A percentile compares a stretch with the other conserved stretches of the same genome.
phyloP scores from a whole-genome alignment of 129 eudicot genomes.

The Daucus carota region DNA sequence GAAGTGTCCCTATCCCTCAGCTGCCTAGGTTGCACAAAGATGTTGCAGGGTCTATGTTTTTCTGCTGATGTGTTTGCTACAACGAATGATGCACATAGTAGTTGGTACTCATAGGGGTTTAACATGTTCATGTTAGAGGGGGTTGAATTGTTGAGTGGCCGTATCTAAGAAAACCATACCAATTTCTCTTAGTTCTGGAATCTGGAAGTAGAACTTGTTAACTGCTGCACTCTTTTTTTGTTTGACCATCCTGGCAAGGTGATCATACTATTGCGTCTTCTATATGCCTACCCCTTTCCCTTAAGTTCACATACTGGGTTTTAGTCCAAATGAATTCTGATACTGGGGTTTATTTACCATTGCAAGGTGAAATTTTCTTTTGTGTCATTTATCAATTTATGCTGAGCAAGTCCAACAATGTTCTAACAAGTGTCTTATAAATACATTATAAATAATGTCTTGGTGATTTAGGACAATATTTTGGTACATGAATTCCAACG shows the following conservation, averaged over 20 bases:
- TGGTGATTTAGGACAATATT: too few species aligned
- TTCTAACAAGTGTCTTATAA: too few species aligned
- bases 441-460: too few species aligned
- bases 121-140: not conserved
- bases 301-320: not conserved
- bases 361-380: not conserved
- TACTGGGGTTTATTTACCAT: not conserved
- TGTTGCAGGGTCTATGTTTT: slow-evolving; percentile 80
- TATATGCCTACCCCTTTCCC: not conserved
- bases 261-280: not conserved
- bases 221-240: not conserved
- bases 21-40: slow-evolving; percentile 64
- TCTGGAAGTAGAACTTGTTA: not conserved
- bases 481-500: too few species aligned
- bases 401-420: too few species aligned
- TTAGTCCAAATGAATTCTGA: not conserved
- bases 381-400: not conserved
- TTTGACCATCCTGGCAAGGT: not conserved
- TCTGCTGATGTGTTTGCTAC: slow-evolving; percentile 40
- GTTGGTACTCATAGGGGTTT: not conserved
- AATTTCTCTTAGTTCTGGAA: not conserved
- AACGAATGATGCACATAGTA: not conserved
- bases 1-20: slow-evolving; percentile 41
- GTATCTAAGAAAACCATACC: not conserved
- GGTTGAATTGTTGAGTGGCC: not conserved